Evolutionary conservation across 306 rosid species (phyloP), one percentile per base, ranked within the genome.

Genomic region (Lotus japonicus): DNA sequence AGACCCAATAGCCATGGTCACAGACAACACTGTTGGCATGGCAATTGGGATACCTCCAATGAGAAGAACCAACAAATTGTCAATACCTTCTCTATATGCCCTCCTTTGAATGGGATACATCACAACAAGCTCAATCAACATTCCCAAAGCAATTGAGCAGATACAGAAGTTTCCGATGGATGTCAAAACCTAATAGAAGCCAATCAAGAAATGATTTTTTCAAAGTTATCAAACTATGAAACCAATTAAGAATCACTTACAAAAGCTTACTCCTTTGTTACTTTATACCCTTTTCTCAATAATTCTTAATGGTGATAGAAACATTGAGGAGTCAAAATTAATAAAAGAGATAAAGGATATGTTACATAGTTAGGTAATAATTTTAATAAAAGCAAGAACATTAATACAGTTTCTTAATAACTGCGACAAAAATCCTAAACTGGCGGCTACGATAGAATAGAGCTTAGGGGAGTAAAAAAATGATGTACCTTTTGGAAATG

Each of bases 21-120:
- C 97, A 4, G 97, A 92, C 83, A 92, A 50, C 53, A 92, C 97
- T 0, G 97, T 92, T 57, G 97, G 97, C 97, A 92, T 92, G 38
- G 97, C 97, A 75, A 92, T 92, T 19, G 97, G 97, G 79, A 92
- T 92, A 48, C 97, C 97, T 60, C 97, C 97, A 4, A 92, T 92
- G 53, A 92, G 92, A 52, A 92, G 95, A 62, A 92, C 97, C 84
- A 92, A 73, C 65, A 92, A 77, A 62, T 92, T 92, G 81, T 92
- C 97, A 60, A 92, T 89, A 50, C 97, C 97, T 2, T 87, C 95
- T 81, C 97, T 92, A 56, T 92, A 92, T 44, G 87, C 43, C 66
- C 97, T 85, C 0, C 31, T 48, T 35, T 92, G 97, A 58, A 92
- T 89, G 0, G 92, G 95, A 67, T 51, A 92, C 88, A 87, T 89